Base-by-base conservation (phyloP, 1,284 basidiomycete genomes). In the Singerocomus rubriflavus region DNA sequence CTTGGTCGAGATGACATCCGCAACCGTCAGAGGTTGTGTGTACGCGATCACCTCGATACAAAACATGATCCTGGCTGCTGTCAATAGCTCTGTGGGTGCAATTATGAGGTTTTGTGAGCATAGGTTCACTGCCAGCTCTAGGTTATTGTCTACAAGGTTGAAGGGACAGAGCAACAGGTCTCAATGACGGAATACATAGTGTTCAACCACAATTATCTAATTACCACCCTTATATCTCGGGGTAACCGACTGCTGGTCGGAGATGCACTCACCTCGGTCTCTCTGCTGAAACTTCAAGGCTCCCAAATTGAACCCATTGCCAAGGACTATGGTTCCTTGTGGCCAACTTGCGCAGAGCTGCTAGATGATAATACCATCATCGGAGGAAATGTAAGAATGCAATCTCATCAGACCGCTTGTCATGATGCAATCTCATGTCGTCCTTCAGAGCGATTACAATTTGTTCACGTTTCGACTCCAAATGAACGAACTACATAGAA, bases 261-360 rank as follows among this genome's bases (percentile, higher is more conserved):
- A 17, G 94, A 98, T 63, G 85, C 86, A 2, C 82, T 96, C 48
- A 82, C 84, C 61, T 94, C 92, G 2, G 76, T 97, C 10, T 86
- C 91, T 6, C 64, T 91, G 4, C 71, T 96, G 14, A 77, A 79
- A 41, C 65, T 87, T 27, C 60, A 67, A 1, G 74, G 68, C 6
- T 61, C 71, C 5, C 73, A 75, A 54, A 67, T 96, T 3, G 65
- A 76, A 49, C 80, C 79, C 25, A 70, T 89, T 33, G 86, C 88
- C 16, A 80, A 84, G 58, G 91, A 97, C 67, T 88, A 89, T 68
- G 78, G 81, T 1, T 84, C 91, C 5, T 71, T 92, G 46, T 87
- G 84, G 74, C 88, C 89, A 2, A 70, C 84, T 1, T 72, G 74
- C 33, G 73, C 89, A 6, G 80, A 83, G 52, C 71, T 79, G 16